Conservation (phyloP, 2,329 filamentous ascomycete species). For the Claviceps spartinae region DNA sequence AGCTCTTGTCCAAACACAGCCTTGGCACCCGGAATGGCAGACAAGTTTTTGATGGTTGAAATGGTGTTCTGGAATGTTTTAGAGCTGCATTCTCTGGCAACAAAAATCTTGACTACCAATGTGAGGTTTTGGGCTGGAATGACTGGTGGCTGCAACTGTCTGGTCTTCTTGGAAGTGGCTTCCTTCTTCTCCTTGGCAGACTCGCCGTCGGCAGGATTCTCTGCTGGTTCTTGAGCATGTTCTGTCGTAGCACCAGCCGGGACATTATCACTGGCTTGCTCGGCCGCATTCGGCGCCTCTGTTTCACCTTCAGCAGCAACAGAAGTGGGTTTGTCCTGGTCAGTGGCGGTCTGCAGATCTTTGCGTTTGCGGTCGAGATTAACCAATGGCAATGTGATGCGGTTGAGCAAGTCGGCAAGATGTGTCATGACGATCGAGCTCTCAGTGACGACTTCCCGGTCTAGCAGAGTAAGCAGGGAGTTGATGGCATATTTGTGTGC, state of each 20-base stretch:
- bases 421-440: slow-evolving; percentile 95
- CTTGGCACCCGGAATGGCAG: slow-evolving; percentile 80
- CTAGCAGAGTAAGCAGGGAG: slow-evolving; percentile 72
- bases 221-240: slow-evolving; percentile 13
- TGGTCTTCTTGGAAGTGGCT: slow-evolving; percentile 33
- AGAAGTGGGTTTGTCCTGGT: slow-evolving; percentile 13
- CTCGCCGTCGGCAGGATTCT: slow-evolving; percentile 15
- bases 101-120: slow-evolving; percentile 91
- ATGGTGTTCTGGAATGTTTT: slow-evolving; percentile 98
- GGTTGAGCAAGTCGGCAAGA: slow-evolving; percentile 72
- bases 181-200: slow-evolving; percentile 27
- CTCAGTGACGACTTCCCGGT: slow-evolving; percentile 91
- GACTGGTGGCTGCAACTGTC: slow-evolving; percentile 62
- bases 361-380: slow-evolving; percentile 53
- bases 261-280: slow-evolving; percentile 8
- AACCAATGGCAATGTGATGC: slow-evolving; percentile 76
- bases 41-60: slow-evolving; percentile 97
- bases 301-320: slow-evolving; percentile 12
- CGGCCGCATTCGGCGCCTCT: slow-evolving; percentile 18
- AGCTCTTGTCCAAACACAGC: slow-evolving; percentile 86
- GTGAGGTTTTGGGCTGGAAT: slow-evolving; percentile 83
- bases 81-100: slow-evolving; percentile 88
- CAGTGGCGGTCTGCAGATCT: slow-evolving; percentile 23
- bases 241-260: slow-evolving; percentile 11
- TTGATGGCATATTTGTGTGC: slow-evolving; percentile 85